phyloP scores from a whole-genome alignment of 139 green algal genomes.

The Micromonas commoda region DNA sequence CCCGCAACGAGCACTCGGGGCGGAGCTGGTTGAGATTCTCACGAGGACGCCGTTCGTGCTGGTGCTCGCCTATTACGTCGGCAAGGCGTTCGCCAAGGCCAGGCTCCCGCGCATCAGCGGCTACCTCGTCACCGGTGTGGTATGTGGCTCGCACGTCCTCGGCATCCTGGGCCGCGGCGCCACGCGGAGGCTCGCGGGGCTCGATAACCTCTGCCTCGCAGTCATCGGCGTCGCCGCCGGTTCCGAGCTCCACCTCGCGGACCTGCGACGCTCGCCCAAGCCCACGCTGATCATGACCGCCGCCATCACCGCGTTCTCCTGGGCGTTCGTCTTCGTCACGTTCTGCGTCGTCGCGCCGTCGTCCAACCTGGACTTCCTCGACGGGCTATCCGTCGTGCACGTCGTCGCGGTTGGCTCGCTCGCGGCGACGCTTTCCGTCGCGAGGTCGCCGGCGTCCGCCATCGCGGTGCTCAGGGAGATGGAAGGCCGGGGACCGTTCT shows the following conservation, averaged over 20 bases:
- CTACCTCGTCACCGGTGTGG: slow-evolving; percentile 13
- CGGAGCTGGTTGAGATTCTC: no score
- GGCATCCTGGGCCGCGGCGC: background rate
- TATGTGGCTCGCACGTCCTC: background rate
- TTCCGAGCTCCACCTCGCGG: background rate
- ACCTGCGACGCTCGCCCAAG: background rate
- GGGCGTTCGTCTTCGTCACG: background rate
- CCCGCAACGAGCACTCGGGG: no score
- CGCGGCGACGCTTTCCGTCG: slow-evolving; percentile 60
- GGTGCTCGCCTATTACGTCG: no score
- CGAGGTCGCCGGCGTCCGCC: slow-evolving; percentile 69
- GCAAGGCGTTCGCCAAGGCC: no score
- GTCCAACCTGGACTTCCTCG: background rate
- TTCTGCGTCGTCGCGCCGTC: background rate
- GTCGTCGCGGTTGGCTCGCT: slow-evolving; percentile 7
- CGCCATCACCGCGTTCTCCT: background rate
- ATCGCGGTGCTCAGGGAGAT: slow-evolving; percentile 47
- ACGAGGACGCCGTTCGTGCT: no score
- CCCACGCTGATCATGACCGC: background rate
- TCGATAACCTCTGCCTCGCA: slow-evolving; percentile 17
- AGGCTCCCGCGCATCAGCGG: slow-evolving; percentile 6
- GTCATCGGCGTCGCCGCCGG: slow-evolving; percentile 20
- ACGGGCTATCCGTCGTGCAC: background rate
- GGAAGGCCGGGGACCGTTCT: slow-evolving; percentile 69
- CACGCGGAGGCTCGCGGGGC: background rate